Conservation (phyloP, 495 filamentous ascomycete genomes). For the Podospora fimiseda region DNA sequence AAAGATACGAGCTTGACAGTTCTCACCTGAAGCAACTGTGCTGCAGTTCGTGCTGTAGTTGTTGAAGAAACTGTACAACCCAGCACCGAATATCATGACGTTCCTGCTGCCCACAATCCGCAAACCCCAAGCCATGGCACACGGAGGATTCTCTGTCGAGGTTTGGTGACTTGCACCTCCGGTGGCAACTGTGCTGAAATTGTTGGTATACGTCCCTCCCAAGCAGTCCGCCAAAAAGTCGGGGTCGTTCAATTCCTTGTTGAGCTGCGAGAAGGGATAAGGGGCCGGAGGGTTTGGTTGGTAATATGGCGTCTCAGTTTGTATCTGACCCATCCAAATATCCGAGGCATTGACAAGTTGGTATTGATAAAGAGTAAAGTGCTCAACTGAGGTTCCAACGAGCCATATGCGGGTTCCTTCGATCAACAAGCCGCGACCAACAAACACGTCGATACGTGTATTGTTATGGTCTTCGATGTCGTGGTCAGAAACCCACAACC, state of each 20-base stretch:
- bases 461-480: conserved; percentile 62
- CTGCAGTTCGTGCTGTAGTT: conserved; percentile 78
- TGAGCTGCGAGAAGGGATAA: conserved; percentile 54
- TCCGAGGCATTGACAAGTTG: conserved; percentile 71
- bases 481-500: conserved; percentile 93
- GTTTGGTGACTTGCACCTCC: not conserved
- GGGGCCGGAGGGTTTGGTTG: conserved; percentile 73
- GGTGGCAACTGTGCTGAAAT: conserved; percentile 39
- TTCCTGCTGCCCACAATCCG: conserved; percentile 61
- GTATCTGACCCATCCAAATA: conserved; percentile 76
- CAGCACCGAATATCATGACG: conserved; percentile 65
- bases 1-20: conserved; percentile 74
- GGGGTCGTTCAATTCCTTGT: conserved; percentile 64
- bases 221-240: conserved; percentile 49
- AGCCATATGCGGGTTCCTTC: conserved; percentile 56
- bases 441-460: conserved; percentile 77
- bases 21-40: conserved; percentile 48
- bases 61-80: conserved; percentile 79
- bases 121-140: conserved; percentile 65
- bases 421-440: conserved; percentile 74
- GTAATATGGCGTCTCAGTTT: conserved; percentile 88
- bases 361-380: conserved; percentile 79
- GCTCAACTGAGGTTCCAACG: conserved; percentile 76
- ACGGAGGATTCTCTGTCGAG: conserved; percentile 30
- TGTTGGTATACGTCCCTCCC: conserved; percentile 41